A percentile compares a stretch with the other conserved stretches of the same genome.
Evolutionary conservation across 768 basidiomycete genomes (phyloP).

Genomic region (Boletales sp.): DNA sequence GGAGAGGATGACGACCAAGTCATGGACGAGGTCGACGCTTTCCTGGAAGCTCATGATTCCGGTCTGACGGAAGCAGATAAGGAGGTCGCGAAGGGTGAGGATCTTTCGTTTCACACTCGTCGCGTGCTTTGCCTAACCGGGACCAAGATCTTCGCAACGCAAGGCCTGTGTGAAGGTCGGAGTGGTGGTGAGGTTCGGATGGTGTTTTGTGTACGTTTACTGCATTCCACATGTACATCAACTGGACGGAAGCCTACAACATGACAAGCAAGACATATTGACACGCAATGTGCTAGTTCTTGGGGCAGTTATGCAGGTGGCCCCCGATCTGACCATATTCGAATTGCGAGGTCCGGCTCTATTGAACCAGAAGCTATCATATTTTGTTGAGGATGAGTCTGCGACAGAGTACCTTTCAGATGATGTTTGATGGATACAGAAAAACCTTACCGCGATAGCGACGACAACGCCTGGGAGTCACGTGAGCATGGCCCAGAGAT

Average conservation of each 20-base stretch:
- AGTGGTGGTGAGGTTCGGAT: not conserved
- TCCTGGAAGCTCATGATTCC: slow-evolving; percentile 90
- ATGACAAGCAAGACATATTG: slow-evolving; percentile 4
- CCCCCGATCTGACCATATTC: slow-evolving; percentile 71
- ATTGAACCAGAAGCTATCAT: slow-evolving; percentile 88
- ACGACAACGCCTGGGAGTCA: slow-evolving; percentile 53
- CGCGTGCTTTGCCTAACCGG: not conserved
- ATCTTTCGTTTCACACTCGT: not conserved
- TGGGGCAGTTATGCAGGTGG: slow-evolving; percentile 4
- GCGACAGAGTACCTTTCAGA: not conserved
- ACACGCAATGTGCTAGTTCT: not conserved
- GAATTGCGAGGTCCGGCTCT: slow-evolving; percentile 76
- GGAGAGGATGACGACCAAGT: slow-evolving; percentile 69
- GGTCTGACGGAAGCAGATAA: slow-evolving; percentile 79
- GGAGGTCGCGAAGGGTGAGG: slow-evolving; percentile 69
- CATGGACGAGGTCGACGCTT: slow-evolving; percentile 94
- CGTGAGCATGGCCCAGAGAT: not conserved
- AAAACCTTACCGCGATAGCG: slow-evolving; percentile 70
- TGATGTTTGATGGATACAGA: not conserved
- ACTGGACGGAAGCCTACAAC: slow-evolving; percentile 3
- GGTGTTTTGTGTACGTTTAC: slow-evolving; percentile 15
- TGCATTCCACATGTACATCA: slow-evolving; percentile 9
- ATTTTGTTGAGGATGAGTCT: slow-evolving; percentile 85
- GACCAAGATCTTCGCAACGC: slow-evolving; percentile 55
- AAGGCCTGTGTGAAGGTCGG: slow-evolving; percentile 41